These are phyloP conservation scores for Xenosphaeropsis pyriputrescens DNA, from an alignment of 2,329 filamentous ascomycete genomes.

Conservation along the genomic window DNA sequence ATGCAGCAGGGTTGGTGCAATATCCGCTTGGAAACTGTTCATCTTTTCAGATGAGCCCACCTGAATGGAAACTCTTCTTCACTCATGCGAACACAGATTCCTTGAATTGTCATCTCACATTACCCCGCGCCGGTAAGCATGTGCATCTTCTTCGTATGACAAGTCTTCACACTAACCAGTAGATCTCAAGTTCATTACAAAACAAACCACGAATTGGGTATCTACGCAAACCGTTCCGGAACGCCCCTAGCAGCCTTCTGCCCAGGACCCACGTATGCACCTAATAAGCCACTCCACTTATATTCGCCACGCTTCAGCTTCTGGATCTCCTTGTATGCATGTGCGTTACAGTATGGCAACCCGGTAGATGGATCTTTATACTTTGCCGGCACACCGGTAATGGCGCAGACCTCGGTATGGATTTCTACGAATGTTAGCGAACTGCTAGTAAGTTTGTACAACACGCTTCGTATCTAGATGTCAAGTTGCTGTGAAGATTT, in stretches of 20 bases:
- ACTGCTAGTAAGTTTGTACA: not conserved
- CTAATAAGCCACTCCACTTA: constrained; percentile 68
- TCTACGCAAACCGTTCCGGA: constrained; percentile 52
- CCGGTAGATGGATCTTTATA: constrained; percentile 80
- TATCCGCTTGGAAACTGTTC: too few relatives aligned
- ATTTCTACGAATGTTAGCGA: not conserved
- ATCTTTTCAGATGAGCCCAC: too few relatives aligned
- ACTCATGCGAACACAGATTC: too few relatives aligned
- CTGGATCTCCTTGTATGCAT: constrained; percentile 73
- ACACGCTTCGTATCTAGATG: too few relatives aligned
- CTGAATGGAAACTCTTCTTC: too few relatives aligned
- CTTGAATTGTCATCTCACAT: too few relatives aligned
- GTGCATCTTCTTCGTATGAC: too few relatives aligned
- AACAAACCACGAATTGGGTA: too few relatives aligned
- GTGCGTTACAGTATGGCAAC: constrained; percentile 63
- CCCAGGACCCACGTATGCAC: constrained; percentile 65
- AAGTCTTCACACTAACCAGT: too few relatives aligned
- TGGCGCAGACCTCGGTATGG: constrained; percentile 49
- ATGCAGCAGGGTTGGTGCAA: too few relatives aligned
- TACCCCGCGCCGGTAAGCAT: too few relatives aligned
- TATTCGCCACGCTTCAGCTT: constrained; percentile 59
- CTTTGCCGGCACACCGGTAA: constrained; percentile 67
- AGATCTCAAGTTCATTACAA: too few relatives aligned
- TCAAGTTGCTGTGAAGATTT: not conserved
- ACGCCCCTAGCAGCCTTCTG: constrained; percentile 58